These are phyloP conservation scores for Pyrus hybrid DNA, from an alignment of 331 rosid species.

Conservation along the genomic window DNA sequence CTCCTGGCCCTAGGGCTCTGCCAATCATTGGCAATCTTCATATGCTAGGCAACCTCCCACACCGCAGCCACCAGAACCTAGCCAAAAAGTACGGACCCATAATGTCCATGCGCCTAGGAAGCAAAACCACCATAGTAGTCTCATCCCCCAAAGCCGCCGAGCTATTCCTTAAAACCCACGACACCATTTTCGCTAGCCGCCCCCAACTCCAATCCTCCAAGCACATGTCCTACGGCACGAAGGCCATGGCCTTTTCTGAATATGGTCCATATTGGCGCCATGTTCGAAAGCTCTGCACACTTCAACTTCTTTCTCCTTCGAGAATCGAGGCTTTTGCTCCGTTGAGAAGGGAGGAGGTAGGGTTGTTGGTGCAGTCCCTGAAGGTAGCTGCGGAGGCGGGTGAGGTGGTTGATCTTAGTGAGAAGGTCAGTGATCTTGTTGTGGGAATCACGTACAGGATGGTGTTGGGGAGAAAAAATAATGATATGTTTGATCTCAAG, in stretches of 20 bases:
- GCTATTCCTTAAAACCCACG: conserved; percentile 6
- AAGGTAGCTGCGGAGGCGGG: not conserved
- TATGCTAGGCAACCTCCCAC: conserved; percentile 17
- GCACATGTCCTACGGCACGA: conserved; percentile 6
- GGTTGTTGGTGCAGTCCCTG: not conserved
- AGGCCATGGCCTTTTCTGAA: not conserved
- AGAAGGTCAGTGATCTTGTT: not conserved
- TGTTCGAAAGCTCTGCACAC: not conserved
- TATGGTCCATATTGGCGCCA: conserved; percentile 5
- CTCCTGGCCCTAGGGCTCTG: conserved; percentile 29
- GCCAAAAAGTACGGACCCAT: conserved; percentile 34
- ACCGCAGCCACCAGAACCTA: conserved; percentile 15
- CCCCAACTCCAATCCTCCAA: not conserved
- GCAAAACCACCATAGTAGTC: conserved; percentile 4
- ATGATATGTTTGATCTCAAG: conserved; percentile 14
- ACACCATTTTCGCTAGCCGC: conserved; percentile 1
- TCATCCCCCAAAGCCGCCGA: conserved; percentile 9
- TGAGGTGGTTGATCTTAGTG: conserved; percentile 19
- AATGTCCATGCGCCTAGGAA: conserved; percentile 32
- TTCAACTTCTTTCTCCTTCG: not conserved
- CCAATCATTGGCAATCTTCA: conserved; percentile 31
- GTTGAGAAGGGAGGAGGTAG: conserved; percentile 4
- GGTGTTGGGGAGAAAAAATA: not conserved
- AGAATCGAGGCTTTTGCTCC: conserved; percentile 14
- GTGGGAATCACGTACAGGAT: conserved; percentile 13